phyloP scores from a whole-genome alignment of 495 filamentous ascomycete genomes.

The Penicillium ucsense region DNA sequence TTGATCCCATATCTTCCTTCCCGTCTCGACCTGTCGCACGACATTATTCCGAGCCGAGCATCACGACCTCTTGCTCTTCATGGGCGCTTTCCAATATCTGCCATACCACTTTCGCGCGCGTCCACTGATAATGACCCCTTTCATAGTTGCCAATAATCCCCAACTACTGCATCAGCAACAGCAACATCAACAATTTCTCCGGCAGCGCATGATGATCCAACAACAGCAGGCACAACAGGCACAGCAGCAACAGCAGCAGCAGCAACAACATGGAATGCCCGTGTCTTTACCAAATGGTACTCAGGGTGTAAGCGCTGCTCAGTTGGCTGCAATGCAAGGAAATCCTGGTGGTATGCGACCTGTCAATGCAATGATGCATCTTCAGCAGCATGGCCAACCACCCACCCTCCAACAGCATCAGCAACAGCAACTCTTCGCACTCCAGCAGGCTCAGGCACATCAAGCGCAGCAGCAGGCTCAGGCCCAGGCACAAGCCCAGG shows the following conservation, averaged over 20 bases:
- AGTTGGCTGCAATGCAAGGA: constrained; percentile 46
- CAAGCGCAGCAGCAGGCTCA: constrained; percentile 32
- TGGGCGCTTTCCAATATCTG: too few relatives aligned
- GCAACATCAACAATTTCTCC: constrained; percentile 29
- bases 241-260: constrained; percentile 34
- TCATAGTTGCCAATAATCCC: constrained; percentile 43
- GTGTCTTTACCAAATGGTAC: constrained; percentile 52
- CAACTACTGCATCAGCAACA: constrained; percentile 38
- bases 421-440: constrained; percentile 26
- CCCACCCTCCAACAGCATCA: constrained; percentile 41
- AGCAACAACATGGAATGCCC: constrained; percentile 43
- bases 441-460: constrained; percentile 25
- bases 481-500: background rate
- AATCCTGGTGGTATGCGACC: constrained; percentile 37
- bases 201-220: constrained; percentile 25
- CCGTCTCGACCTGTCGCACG: too few relatives aligned
- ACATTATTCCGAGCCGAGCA: too few relatives aligned
- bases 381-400: constrained; percentile 43
- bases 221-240: constrained; percentile 32
- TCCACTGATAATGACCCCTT: constrained; percentile 6
- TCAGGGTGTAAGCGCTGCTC: constrained; percentile 44
- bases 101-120: background rate
- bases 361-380: constrained; percentile 32
- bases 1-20: background rate
- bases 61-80: too few relatives aligned